Percentiles rank a stretch among this genome's conserved stretches.
Evolutionary conservation across 78 protist genomes (phyloP).

Genomic region (Corallochytrium limacisporum): DNA sequence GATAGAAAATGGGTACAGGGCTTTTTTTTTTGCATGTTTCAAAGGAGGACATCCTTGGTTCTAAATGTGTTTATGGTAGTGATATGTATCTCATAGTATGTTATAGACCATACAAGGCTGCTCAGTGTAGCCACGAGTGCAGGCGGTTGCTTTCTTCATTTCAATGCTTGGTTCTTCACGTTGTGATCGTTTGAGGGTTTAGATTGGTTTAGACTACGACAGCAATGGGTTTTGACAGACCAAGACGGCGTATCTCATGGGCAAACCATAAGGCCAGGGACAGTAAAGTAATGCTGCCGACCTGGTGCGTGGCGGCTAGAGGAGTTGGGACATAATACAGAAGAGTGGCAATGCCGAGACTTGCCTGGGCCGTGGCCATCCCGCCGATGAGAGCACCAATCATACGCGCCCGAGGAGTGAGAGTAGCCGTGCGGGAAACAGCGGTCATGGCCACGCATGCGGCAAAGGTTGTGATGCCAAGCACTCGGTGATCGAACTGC

Average conservation of each 20-base stretch:
- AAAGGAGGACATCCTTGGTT: too few relatives aligned
- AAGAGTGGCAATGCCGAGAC: constrained; percentile 71
- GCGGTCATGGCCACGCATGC: neutral
- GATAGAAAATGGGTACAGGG: too few relatives aligned
- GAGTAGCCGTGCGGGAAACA: neutral
- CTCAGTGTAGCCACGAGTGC: too few relatives aligned
- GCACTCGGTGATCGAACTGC: constrained; percentile 63
- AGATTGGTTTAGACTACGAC: too few relatives aligned
- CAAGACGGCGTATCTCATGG: neutral
- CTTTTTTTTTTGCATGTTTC: too few relatives aligned
- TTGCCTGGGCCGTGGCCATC: constrained; percentile 48
- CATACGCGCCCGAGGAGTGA: constrained; percentile 24
- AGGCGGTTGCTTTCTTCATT: too few relatives aligned
- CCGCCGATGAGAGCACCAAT: constrained; percentile 29
- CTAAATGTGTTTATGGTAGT: too few relatives aligned
- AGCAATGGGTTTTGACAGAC: too few relatives aligned
- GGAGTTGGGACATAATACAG: constrained; percentile 65
- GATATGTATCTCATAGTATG: too few relatives aligned
- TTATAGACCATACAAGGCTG: too few relatives aligned
- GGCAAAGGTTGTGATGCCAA: constrained; percentile 17
- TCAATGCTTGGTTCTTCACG: too few relatives aligned
- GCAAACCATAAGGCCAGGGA: constrained; percentile 25
- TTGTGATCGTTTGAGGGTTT: too few relatives aligned
- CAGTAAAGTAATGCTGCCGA: constrained; percentile 62
- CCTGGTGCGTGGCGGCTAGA: constrained; percentile 73